These are phyloP conservation scores for Solanum rostratum DNA, from an alignment of 257 asterid species.

Conservation along the genomic window DNA sequence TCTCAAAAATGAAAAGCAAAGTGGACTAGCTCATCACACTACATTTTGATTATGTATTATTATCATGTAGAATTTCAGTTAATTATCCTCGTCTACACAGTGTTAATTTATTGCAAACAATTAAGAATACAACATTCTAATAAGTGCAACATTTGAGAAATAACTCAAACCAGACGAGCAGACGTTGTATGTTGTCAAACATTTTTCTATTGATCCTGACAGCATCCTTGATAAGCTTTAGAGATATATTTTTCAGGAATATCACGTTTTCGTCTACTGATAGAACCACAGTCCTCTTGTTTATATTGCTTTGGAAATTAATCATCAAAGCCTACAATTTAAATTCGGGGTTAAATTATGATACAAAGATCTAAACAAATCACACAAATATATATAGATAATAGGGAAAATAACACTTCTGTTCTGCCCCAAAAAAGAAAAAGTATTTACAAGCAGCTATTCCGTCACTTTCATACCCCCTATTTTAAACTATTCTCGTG, in stretches of 20 bases:
- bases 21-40: neutral
- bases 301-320: conserved; percentile 14
- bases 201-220: neutral
- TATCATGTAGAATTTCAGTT: no score
- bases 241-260: conserved; percentile 26
- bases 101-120: no score
- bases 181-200: neutral
- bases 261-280: conserved; percentile 25
- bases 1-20: neutral
- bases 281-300: conserved; percentile 16
- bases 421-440: no score
- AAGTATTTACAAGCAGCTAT: no score
- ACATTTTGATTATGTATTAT: no score
- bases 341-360: neutral
- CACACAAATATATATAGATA: neutral
- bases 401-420: neutral
- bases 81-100: neutral
- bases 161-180: no score
- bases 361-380: neutral
- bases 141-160: no score
- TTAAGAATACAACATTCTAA: no score
- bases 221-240: conserved; percentile 20
- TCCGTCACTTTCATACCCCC: no score
- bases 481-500: no score
- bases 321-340: conserved; percentile 19